phyloP scores from a whole-genome alignment of 441 rosid species.

The Breynia disticha region DNA sequence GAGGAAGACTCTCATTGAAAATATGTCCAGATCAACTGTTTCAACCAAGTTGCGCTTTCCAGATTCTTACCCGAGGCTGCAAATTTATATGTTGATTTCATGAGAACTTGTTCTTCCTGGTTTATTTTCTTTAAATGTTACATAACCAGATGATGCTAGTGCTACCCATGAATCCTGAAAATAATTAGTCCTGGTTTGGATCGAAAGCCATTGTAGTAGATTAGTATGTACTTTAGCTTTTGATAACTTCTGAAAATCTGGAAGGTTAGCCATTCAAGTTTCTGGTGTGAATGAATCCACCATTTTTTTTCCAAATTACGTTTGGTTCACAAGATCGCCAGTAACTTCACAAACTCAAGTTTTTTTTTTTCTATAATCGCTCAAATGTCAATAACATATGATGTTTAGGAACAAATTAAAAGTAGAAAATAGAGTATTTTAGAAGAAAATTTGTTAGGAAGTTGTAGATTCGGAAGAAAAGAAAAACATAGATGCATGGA shows the following conservation, averaged over 20 bases:
- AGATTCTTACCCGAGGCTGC: background rate
- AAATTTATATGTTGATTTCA: background rate
- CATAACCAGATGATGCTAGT: background rate
- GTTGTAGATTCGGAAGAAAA: too few relatives aligned
- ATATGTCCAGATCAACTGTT: background rate
- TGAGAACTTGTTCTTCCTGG: background rate
- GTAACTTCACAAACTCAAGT: background rate
- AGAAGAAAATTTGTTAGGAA: too few relatives aligned
- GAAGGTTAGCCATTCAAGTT: background rate
- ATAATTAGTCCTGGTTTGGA: background rate
- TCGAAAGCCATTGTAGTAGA: background rate
- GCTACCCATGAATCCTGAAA: background rate
- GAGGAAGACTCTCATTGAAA: conserved; percentile 76
- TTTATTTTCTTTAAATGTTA: background rate
- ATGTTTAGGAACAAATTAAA: too few relatives aligned
- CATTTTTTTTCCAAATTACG: background rate
- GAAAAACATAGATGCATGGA: too few relatives aligned
- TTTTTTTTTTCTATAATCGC: too few relatives aligned
- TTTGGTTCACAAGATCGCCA: background rate
- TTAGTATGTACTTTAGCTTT: background rate
- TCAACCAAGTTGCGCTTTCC: background rate
- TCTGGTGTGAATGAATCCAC: background rate
- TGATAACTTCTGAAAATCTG: background rate
- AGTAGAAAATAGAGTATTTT: too few relatives aligned
- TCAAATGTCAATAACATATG: too few relatives aligned